Evolutionary conservation across 371 early-diverging fungal species (phyloP).

Genomic region (Apophysomyces elegans): DNA sequence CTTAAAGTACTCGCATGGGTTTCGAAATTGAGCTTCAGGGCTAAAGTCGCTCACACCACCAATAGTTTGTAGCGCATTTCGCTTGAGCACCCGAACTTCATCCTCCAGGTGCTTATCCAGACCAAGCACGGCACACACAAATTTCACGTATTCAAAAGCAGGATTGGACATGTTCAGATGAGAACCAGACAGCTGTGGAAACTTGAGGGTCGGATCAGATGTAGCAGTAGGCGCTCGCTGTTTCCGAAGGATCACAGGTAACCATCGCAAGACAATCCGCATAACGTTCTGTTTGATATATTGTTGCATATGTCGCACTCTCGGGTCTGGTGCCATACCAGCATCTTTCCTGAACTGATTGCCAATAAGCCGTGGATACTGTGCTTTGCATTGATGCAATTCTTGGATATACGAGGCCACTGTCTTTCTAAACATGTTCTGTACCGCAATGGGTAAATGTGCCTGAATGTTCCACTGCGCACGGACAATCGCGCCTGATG

Average conservation of each 20-base stretch:
- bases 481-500: background rate
- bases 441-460: constrained; percentile 79
- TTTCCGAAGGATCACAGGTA: constrained; percentile 36
- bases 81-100: constrained; percentile 70
- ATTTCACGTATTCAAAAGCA: constrained; percentile 82
- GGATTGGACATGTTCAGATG: constrained; percentile 63
- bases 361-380: constrained; percentile 27
- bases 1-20: constrained; percentile 79
- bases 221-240: constrained; percentile 17
- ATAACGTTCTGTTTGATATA: constrained; percentile 52
- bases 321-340: constrained; percentile 22
- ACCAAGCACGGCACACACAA: constrained; percentile 69
- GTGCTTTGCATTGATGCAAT: constrained; percentile 41
- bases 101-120: constrained; percentile 71
- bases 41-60: constrained; percentile 81
- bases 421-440: constrained; percentile 63
- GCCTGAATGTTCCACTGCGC: constrained; percentile 88
- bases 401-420: constrained; percentile 63
- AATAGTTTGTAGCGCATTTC: constrained; percentile 76
- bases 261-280: constrained; percentile 50
- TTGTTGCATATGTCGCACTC: constrained; percentile 39
- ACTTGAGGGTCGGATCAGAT: constrained; percentile 33
- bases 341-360: constrained; percentile 15
- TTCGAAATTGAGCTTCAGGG: constrained; percentile 70
- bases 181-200: constrained; percentile 76